These are phyloP conservation scores for Aspergillus sp. DNA, from an alignment of 2,329 filamentous ascomycete species.

Conservation along the genomic window DNA sequence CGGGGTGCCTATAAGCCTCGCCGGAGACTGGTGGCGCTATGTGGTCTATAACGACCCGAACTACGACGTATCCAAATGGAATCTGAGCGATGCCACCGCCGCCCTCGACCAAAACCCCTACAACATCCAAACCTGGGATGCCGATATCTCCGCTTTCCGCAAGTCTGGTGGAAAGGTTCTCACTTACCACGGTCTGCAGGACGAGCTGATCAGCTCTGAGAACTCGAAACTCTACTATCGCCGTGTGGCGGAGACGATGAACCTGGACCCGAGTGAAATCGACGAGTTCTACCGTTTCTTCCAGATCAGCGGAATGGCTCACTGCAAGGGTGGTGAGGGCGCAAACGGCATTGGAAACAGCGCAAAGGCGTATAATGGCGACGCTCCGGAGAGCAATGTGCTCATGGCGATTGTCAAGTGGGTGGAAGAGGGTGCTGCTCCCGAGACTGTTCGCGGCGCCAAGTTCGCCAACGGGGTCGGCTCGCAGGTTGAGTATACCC, in stretches of 20 bases:
- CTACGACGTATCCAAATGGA: constrained; percentile 34
- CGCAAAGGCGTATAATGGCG: constrained; percentile 11
- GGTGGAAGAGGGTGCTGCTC: constrained; percentile 39
- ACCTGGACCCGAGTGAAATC: constrained; percentile 20
- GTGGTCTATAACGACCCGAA: constrained; percentile 34
- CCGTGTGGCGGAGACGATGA: constrained; percentile 35
- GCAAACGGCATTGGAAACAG: constrained; percentile 36
- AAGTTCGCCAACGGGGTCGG: constrained; percentile 37
- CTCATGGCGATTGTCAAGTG: constrained; percentile 43
- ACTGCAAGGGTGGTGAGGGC: constrained; percentile 40
- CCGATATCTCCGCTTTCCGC: constrained; percentile 42
- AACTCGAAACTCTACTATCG: constrained; percentile 47
- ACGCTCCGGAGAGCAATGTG: constrained; percentile 38
- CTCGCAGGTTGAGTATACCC: constrained; percentile 35
- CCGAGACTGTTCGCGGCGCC: constrained; percentile 35
- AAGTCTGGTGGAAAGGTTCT: constrained; percentile 36
- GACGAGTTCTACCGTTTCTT: constrained; percentile 44
- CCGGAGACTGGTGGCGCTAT: constrained; percentile 39
- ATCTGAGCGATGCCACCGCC: constrained; percentile 28
- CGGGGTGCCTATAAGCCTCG: constrained; percentile 31
- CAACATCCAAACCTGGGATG: constrained; percentile 42
- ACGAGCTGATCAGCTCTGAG: constrained; percentile 46
- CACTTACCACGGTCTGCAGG: constrained; percentile 36
- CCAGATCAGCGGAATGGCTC: constrained; percentile 47
- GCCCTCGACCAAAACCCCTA: constrained; percentile 38